These are phyloP conservation scores for Inonotus obliquus DNA, from an alignment of 1,284 basidiomycete species.

Conservation along the genomic window DNA sequence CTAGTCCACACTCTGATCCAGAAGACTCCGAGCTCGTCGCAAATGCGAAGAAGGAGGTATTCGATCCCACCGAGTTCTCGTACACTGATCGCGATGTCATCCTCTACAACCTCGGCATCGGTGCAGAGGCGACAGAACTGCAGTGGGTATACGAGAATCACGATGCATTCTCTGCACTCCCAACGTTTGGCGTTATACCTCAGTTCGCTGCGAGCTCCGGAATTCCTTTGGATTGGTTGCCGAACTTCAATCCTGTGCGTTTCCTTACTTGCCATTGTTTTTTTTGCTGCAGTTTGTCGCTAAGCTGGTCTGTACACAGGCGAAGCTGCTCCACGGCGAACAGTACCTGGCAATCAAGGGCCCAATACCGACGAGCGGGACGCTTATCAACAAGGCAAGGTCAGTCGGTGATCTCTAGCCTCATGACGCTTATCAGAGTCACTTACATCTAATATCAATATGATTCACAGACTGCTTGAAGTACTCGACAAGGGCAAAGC, in stretches of 20 bases:
- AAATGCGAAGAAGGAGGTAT: slow-evolving; percentile 69
- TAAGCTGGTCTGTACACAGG: slow-evolving; percentile 38
- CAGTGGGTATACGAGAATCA: slow-evolving; percentile 90
- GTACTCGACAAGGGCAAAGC: slow-evolving; percentile 91
- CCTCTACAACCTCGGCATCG: slow-evolving; percentile 93
- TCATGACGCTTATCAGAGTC: neutral
- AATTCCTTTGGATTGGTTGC: slow-evolving; percentile 79
- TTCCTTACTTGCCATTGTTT: neutral
- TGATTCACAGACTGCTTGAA: slow-evolving; percentile 61
- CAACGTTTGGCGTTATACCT: slow-evolving; percentile 96
- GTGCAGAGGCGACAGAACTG: slow-evolving; percentile 91
- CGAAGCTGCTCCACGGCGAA: slow-evolving; percentile 97
- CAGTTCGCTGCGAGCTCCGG: slow-evolving; percentile 73
- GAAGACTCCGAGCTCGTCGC: slow-evolving; percentile 85
- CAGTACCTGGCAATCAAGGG: slow-evolving; percentile 90
- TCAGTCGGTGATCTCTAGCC: slow-evolving; percentile 26
- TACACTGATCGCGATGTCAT: slow-evolving; percentile 92
- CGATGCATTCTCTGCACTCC: slow-evolving; percentile 82
- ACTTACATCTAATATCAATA: neutral
- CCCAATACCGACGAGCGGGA: slow-evolving; percentile 83
- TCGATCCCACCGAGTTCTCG: slow-evolving; percentile 56
- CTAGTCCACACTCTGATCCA: slow-evolving; percentile 62
- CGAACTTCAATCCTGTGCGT: slow-evolving; percentile 86
- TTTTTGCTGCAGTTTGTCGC: slow-evolving; percentile 10
- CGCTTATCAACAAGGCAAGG: slow-evolving; percentile 78